Conservation (phyloP, 257 asterid species). For the Salvia miltiorrhiza region DNA sequence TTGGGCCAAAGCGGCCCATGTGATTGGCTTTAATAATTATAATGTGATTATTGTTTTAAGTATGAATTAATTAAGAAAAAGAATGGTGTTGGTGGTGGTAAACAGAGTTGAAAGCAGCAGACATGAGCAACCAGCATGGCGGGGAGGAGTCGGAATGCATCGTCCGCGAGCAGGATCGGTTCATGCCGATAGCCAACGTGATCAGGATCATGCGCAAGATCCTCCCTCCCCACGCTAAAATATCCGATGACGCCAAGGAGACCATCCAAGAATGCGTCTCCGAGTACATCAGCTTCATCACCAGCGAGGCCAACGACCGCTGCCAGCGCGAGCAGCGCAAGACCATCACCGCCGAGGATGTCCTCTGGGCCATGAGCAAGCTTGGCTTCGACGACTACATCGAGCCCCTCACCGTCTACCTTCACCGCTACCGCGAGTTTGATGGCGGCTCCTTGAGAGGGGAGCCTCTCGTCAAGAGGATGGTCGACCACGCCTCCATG, state of each 20-base stretch:
- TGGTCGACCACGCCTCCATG: constrained; percentile 34
- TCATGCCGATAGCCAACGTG: constrained; percentile 97
- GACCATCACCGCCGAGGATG: constrained; percentile 92
- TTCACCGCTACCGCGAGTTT: constrained; percentile 70
- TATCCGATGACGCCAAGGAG: constrained; percentile 93
- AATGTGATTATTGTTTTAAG: no score
- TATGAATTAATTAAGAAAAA: no score
- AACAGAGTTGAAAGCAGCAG: constrained; percentile 29
- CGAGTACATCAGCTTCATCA: constrained; percentile 89
- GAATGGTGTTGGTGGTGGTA: no score
- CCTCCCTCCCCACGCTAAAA: constrained; percentile 86
- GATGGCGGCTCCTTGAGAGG: constrained; percentile 66
- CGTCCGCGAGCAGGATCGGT: constrained; percentile 91
- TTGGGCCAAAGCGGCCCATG: no score
- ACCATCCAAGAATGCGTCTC: constrained; percentile 95
- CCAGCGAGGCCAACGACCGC: constrained; percentile 92
- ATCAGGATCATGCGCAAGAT: constrained; percentile 85
- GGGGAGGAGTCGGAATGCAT: constrained; percentile 51
- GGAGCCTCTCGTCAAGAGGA: constrained; percentile 55
- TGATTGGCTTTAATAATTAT: no score
- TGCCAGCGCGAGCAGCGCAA: constrained; percentile 95
- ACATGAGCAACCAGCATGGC: constrained; percentile 34
- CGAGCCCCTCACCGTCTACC: constrained; percentile 81
- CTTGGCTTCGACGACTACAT: constrained; percentile 86
- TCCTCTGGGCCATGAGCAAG: constrained; percentile 96